These are phyloP conservation scores for Turritis glabra DNA, from an alignment of 345 rosid species.

Conservation along the genomic window DNA sequence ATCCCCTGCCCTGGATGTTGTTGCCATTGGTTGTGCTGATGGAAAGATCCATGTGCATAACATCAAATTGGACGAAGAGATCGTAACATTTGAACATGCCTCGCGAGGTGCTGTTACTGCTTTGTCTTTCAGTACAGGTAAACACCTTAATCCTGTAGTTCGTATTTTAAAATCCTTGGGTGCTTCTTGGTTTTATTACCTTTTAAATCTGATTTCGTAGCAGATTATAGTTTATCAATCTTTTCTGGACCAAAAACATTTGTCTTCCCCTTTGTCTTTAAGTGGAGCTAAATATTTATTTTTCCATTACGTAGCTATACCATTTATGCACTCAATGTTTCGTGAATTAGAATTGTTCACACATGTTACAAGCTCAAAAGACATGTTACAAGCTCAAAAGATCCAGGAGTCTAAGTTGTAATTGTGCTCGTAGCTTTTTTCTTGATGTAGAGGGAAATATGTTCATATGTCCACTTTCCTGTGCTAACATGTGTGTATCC, in stretches of 20 bases:
- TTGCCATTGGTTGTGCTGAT: slow-evolving; percentile 92
- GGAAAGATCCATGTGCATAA: slow-evolving; percentile 91
- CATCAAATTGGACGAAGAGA: slow-evolving; percentile 68
- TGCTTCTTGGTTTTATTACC: not conserved
- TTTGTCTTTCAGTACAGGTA: slow-evolving; percentile 85
- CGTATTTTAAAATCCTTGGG: not conserved
- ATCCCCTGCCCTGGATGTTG: slow-evolving; percentile 94
- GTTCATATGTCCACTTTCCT: not conserved
- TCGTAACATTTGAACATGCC: slow-evolving; percentile 75
- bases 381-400: not conserved
- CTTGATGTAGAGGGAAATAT: too few relatives aligned
- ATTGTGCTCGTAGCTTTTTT: not conserved
- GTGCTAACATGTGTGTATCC: slow-evolving; percentile 21
- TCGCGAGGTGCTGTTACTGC: slow-evolving; percentile 82
- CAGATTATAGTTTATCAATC: not conserved
- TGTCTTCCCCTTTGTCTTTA: not conserved
- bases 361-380: not conserved
- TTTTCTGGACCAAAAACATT: not conserved
- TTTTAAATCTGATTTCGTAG: not conserved
- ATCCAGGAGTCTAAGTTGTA: not conserved
- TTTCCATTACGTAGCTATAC: not conserved
- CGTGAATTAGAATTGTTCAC: not conserved
- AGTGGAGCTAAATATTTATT: not conserved
- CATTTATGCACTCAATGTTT: not conserved
- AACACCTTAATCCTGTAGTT: slow-evolving; percentile 14